Evolutionary conservation across 2,329 filamentous ascomycete species (phyloP).

Genomic region (Colletotrichum paranaense): DNA sequence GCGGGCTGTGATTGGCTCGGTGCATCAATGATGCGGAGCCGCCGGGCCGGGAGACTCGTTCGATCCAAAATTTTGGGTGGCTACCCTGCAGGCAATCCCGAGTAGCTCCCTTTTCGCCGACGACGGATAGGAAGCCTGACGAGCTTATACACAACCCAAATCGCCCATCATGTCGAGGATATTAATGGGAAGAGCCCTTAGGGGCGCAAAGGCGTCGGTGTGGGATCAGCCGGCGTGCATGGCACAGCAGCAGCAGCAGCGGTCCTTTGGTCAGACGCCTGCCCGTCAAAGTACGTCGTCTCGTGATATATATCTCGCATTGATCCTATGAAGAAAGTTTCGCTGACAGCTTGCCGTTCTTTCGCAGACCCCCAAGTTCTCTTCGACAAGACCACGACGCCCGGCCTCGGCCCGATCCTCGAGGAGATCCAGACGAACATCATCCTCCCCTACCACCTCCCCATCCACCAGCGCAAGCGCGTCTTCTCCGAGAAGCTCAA

Average conservation of each 20-base stretch:
- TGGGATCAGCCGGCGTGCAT: constrained; percentile 33
- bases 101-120: constrained; percentile 10
- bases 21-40: constrained; percentile 37
- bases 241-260: constrained; percentile 28
- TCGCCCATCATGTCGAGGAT: constrained; percentile 28
- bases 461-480: constrained; percentile 61
- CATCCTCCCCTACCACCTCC: constrained; percentile 72
- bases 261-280: constrained; percentile 35
- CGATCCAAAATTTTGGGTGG: constrained; percentile 31
- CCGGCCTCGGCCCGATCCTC: constrained; percentile 65
- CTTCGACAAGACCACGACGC: constrained; percentile 63
- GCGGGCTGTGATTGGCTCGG: constrained; percentile 51
- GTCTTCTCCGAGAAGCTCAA: constrained; percentile 61
- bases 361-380: constrained; percentile 45
- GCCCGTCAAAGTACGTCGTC: constrained; percentile 23
- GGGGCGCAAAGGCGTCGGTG: constrained; percentile 28
- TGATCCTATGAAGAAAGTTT: too few relatives aligned
- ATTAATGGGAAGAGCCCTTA: constrained; percentile 32
- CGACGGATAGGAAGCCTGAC: constrained; percentile 1
- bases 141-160: neutral
- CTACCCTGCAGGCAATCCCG: constrained; percentile 5
- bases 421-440: constrained; percentile 65
- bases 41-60: neutral
- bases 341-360: neutral
- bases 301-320: neutral